Base-by-base conservation (phyloP, 2,329 filamentous ascomycete species). In the Blastomyces gilchristii region DNA sequence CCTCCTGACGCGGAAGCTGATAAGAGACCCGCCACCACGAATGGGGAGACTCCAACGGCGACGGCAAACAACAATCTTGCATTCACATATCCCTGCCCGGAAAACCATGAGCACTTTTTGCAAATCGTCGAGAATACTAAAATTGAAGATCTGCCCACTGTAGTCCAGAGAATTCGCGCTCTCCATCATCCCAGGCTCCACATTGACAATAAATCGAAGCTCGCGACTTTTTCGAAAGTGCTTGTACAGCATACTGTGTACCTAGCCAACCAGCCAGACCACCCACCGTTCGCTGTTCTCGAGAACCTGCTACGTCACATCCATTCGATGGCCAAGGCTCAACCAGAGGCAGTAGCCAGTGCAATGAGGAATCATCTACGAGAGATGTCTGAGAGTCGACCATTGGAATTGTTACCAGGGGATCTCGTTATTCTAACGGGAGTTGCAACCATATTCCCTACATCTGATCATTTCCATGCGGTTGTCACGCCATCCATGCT, bases 401-500 rank as follows among this genome's bases (percentile, higher is more conserved):
- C 79, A 0, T 70, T 85, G 81, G 69, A 83, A 74, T 70, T 82
- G 73, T 68, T 74, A 14, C 73, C 81, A n/a, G 90, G 90, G 22
- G 92, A 99, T 70, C 77, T 99, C 25, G 77, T 91, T 28, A 78
- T 96, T n/a, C 78, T 99, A 45, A 92, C 90, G 0, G 91, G 90
- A 0, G 85, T 97, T 64, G 86, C 87, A 50, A 86, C 86, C 1
- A 89, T 95, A 61, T 99, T 96, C 71, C 92, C 94, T 4, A 96
- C 94, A 0, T 97, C 92, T 0, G 94, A 99, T 75, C 92, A 97
- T 76, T 99, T 97, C 76, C 94, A 99, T 71, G 88, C 94, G 69
- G 90, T 97, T 45, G 88, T 91, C 50, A 99, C 94, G 1, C 94
- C 94, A 1, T 89, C 93, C 0, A 88, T 91, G 76, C 84, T 97